These are phyloP conservation scores for Endotrypanum monterogeii DNA, from an alignment of 208 protist species.

Conservation along the genomic window DNA sequence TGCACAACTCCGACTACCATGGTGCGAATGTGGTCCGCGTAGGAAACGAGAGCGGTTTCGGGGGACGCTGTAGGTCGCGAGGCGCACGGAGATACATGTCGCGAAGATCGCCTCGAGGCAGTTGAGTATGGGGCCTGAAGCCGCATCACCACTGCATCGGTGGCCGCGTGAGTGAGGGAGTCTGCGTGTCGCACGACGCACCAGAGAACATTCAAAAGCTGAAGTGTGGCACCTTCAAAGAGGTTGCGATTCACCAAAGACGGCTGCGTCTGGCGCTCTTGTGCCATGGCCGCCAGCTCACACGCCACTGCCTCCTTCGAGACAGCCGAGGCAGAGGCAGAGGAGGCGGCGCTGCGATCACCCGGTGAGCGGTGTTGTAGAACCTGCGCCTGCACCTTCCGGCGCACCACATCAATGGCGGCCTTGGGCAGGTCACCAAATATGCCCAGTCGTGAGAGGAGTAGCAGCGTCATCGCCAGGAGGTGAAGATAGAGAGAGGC, in stretches of 20 bases:
- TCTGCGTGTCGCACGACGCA: conserved; percentile 56
- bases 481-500: conserved; percentile 68
- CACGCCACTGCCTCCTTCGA: conserved; percentile 5
- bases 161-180: conserved; percentile 57
- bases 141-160: conserved; percentile 33
- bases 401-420: conserved; percentile 11
- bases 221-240: conserved; percentile 61
- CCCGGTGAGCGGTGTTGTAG: conserved; percentile 5
- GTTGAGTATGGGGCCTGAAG: conserved; percentile 13
- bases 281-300: conserved; percentile 15
- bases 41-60: conserved; percentile 32
- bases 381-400: conserved; percentile 14
- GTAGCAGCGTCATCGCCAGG: conserved; percentile 39
- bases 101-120: conserved; percentile 1
- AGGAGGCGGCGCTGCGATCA: not conserved
- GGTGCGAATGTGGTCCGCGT: conserved; percentile 57
- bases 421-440: conserved; percentile 32
- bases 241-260: conserved; percentile 52
- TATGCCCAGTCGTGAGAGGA: conserved; percentile 43
- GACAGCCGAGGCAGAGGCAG: not conserved
- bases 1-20: conserved; percentile 61
- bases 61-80: not conserved
- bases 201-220: conserved; percentile 70
- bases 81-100: not conserved
- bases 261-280: conserved; percentile 48